Conservation (phyloP, 306 rosid species). For the Dalbergia oliveri region DNA sequence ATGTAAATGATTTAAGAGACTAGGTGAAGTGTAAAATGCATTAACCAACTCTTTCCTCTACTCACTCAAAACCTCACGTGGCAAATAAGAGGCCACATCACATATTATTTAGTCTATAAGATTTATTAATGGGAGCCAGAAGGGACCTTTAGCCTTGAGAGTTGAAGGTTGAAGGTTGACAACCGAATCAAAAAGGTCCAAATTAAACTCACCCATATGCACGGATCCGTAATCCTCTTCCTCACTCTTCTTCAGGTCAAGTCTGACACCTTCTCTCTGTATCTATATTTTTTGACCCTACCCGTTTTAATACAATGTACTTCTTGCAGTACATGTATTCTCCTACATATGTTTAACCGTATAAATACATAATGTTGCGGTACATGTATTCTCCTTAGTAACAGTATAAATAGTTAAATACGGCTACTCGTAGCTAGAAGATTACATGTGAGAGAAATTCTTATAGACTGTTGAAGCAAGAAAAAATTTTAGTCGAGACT, state of each 20-base stretch:
- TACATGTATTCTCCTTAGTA: too few relatives aligned
- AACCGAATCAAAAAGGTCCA: not conserved
- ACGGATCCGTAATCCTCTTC: conserved; percentile 48
- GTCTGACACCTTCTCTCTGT: not conserved
- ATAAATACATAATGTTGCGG: too few relatives aligned
- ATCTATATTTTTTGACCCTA: conserved; percentile 4
- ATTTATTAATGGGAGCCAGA: conserved; percentile 15
- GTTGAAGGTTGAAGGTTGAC: conserved; percentile 4
- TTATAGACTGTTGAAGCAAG: too few relatives aligned
- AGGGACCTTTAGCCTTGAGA: not conserved
- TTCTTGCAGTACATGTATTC: not conserved
- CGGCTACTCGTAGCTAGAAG: not conserved
- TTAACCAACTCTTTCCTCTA: not conserved
- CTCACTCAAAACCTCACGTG: conserved; percentile 39
- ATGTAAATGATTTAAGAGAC: too few relatives aligned
- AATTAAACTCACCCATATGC: conserved; percentile 28
- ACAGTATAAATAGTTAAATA: not conserved
- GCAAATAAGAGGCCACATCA: not conserved
- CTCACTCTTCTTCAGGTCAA: not conserved
- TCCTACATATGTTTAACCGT: not conserved
- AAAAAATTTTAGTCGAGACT: too few relatives aligned
- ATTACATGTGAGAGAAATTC: too few relatives aligned
- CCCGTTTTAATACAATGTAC: not conserved
- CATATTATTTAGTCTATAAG: not conserved
- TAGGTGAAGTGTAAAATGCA: too few relatives aligned